A percentile compares a stretch with the other conserved stretches of the same genome.
phyloP scores from a whole-genome alignment of 2,329 filamentous ascomycete species.

The Aureobasidium lini region DNA sequence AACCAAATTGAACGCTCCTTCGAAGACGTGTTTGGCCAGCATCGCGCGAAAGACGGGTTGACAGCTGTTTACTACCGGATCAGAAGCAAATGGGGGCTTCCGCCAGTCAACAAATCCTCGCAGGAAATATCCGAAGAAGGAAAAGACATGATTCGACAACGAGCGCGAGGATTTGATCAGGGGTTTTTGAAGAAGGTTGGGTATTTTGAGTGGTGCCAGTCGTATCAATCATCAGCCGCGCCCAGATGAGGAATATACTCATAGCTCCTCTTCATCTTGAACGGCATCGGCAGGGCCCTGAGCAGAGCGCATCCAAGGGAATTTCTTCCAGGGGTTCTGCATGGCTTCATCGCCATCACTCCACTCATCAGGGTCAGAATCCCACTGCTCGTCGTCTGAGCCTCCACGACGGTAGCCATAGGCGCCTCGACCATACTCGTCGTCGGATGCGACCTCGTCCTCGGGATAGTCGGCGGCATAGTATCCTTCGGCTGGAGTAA shows the following conservation, averaged over 20 bases:
- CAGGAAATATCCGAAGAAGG: conserved; percentile 22
- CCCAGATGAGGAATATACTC: not conserved
- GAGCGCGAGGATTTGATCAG: conserved; percentile 22
- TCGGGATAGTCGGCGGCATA: conserved; percentile 76
- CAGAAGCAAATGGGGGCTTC: conserved; percentile 26
- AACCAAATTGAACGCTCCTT: conserved; percentile 17
- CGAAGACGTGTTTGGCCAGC: conserved; percentile 17
- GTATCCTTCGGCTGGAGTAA: conserved; percentile 57
- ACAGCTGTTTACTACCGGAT: conserved; percentile 29
- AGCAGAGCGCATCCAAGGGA: conserved; percentile 15
- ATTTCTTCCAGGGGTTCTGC: conserved; percentile 26
- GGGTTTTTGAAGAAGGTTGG: conserved; percentile 25
- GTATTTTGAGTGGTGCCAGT: conserved; percentile 19
- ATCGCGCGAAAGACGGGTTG: conserved; percentile 25
- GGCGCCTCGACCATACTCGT: conserved; percentile 47
- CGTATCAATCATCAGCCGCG: not conserved
- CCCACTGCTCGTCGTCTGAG: conserved; percentile 36
- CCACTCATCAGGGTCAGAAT: conserved; percentile 24
- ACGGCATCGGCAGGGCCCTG: not conserved
- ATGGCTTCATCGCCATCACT: conserved; percentile 22
- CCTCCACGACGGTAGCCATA: conserved; percentile 33
- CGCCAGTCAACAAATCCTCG: conserved; percentile 26
- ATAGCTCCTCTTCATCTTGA: conserved; percentile 12
- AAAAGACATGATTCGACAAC: conserved; percentile 21
- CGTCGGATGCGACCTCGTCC: conserved; percentile 67